Evolutionary conservation across 495 filamentous ascomycete genomes (phyloP), one percentile per base, ranked within the genome.

Genomic region (Penicillium arizonense): DNA sequence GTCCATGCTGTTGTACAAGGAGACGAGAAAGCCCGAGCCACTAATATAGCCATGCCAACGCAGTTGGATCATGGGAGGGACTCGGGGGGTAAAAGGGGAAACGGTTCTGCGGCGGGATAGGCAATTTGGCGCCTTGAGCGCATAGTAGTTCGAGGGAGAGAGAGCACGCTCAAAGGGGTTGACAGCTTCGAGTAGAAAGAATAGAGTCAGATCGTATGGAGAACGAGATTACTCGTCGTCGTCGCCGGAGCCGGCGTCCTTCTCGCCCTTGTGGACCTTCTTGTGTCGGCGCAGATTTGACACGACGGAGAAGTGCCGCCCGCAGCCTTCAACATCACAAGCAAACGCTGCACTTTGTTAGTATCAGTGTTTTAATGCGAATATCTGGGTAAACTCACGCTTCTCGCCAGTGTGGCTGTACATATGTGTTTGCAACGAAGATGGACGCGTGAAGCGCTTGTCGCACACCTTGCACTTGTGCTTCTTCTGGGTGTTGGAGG

Each of bases 401-500:
- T 98, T 98, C 71, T 98, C 95, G 62, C 94, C 94, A 44, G 94
- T 98, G 69, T 98, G 94, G 68, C 91, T 96, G 73, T 98, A 98
- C 85, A 97, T 97, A 64, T 98, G 94, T 21, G 94, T 98, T 61
- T 97, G 95, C 30, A 98, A 71, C 6, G 94, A 98, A 64, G 93
- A 97, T 1, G 94, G 94, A 35, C 94, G 83, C 9, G 94, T 97
- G 70, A 98, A 98, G 7, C 94, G 85, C 83, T 98, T 98, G 74
- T 97, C 94, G 77, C 94, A 98, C 44, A 98, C 89, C 78, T 97
- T 97, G 81, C 94, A 98, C 74, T 96, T 97, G 76, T 98, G 94
- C 79, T 97, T 98, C 84, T 98, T 98, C 65, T 97, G 93, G 24
- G 94, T 91, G 74, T 89, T 95, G 20, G 91, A 93, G 9, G 90